Percentiles rank a stretch among this genome's conserved stretches.
Conservation (phyloP, 2,329 filamentous ascomycete species). For the Curvularia eragrostidis region DNA sequence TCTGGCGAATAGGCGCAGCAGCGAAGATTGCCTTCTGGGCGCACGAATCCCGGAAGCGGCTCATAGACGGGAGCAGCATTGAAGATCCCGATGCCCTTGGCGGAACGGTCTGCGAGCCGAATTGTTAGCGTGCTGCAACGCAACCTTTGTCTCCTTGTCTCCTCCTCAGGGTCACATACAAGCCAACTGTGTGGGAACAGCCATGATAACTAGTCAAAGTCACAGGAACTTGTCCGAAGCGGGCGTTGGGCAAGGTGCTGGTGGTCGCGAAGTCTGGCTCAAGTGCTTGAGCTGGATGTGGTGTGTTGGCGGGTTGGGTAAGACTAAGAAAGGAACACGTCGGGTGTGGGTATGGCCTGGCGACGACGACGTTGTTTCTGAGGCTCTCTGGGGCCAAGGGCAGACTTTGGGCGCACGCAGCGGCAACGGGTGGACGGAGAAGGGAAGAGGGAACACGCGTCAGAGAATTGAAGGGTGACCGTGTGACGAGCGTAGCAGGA, state of each 20-base stretch:
- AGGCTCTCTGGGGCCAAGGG: slow-evolving; percentile 27
- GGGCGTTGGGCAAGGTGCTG: slow-evolving; percentile 39
- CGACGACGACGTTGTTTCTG: slow-evolving; percentile 39
- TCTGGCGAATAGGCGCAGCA: slow-evolving; percentile 96
- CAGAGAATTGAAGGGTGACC: slow-evolving; percentile 33
- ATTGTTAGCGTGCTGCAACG: slow-evolving; percentile 18
- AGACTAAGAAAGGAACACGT: slow-evolving; percentile 44
- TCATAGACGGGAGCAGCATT: slow-evolving; percentile 90
- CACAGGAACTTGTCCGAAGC: slow-evolving; percentile 62
- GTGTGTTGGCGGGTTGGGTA: slow-evolving; percentile 36
- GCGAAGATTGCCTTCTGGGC: slow-evolving; percentile 89
- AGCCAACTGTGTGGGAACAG: slow-evolving; percentile 90
- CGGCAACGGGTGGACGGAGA: slow-evolving; percentile 33
- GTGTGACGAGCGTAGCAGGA: slow-evolving; percentile 29
- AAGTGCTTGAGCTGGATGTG: slow-evolving; percentile 26
- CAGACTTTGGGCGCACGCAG: slow-evolving; percentile 44
- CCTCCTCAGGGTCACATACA: slow-evolving; percentile 60
- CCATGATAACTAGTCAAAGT: slow-evolving; percentile 96
- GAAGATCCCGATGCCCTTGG: slow-evolving; percentile 93
- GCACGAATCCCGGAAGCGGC: slow-evolving; percentile 77
- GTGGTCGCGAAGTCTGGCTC: slow-evolving; percentile 43
- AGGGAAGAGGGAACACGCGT: slow-evolving; percentile 23
- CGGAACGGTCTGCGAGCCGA: slow-evolving; percentile 73
- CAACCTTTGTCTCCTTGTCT: neutral
- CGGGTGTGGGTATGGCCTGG: slow-evolving; percentile 25